Evolutionary conservation across 2,329 filamentous ascomycete species (phyloP).

Genomic region (Aspergillus sp.): DNA sequence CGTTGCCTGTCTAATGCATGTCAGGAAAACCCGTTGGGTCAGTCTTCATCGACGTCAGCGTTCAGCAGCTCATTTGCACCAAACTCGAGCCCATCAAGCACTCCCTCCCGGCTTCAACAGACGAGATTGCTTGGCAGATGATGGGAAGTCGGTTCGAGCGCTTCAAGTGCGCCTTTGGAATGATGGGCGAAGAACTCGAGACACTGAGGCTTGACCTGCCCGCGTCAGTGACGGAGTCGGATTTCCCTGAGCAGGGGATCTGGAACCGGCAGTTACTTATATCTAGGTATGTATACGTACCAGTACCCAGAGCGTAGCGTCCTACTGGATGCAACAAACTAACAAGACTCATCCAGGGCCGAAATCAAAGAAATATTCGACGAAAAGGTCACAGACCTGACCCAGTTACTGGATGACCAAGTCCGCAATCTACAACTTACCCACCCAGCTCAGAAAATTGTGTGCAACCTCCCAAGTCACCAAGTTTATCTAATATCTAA

Average conservation of each 20-base stretch:
- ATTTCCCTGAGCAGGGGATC: conserved; percentile 28
- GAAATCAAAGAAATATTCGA: conserved; percentile 24
- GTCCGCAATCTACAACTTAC: conserved; percentile 22
- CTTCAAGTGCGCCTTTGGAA: conserved; percentile 35
- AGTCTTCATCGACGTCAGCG: conserved; percentile 32
- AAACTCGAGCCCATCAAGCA: conserved; percentile 23
- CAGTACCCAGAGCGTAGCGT: not conserved
- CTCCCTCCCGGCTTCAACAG: conserved; percentile 16
- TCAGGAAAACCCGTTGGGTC: conserved; percentile 36
- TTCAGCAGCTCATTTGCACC: conserved; percentile 25
- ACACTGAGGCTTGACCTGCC: conserved; percentile 30
- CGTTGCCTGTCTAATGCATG: not conserved
- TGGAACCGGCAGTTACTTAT: conserved; percentile 31
- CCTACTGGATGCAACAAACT: not conserved
- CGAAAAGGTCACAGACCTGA: conserved; percentile 28
- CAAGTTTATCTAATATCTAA: not conserved
- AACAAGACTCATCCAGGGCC: conserved; percentile 5
- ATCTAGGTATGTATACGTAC: conserved; percentile 21
- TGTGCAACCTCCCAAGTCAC: conserved; percentile 9
- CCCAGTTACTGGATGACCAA: conserved; percentile 24
- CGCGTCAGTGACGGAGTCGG: conserved; percentile 15
- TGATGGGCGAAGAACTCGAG: conserved; percentile 22
- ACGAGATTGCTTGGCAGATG: conserved; percentile 30
- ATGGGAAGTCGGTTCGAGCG: conserved; percentile 32
- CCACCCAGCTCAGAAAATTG: conserved; percentile 28